Conservation (phyloP, 176 grass and related monocot genomes). For the Aegilops tauschii region DNA sequence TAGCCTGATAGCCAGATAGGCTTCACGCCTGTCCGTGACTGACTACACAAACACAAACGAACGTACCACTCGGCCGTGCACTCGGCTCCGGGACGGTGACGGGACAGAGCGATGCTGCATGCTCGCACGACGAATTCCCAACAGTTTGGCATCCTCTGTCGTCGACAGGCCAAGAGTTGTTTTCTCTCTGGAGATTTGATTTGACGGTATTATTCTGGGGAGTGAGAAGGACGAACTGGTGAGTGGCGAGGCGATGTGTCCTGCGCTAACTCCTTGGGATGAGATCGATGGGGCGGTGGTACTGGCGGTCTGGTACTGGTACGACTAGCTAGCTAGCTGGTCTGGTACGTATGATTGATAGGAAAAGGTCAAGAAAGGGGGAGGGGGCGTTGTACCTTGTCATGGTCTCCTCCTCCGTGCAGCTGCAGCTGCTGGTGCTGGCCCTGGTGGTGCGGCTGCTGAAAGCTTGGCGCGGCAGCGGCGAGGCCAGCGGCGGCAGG, state of each 20-base stretch:
- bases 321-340: neutral
- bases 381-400: slow-evolving; percentile 50
- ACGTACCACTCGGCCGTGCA: neutral
- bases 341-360: neutral
- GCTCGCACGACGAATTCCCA: neutral
- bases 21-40: neutral
- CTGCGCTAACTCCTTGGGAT: neutral
- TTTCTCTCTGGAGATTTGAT: slow-evolving; percentile 6
- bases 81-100: neutral
- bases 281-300: neutral
- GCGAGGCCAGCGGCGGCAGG: slow-evolving; percentile 17
- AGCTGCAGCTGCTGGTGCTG: slow-evolving; percentile 35
- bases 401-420: slow-evolving; percentile 45
- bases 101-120: slow-evolving; percentile 14
- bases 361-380: slow-evolving; percentile 29
- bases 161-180: neutral
- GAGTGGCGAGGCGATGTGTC: neutral
- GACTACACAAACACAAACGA: neutral
- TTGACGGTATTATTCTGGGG: slow-evolving; percentile 46
- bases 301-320: neutral
- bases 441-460: slow-evolving; percentile 3
- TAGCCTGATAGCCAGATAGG: neutral
- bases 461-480: slow-evolving; percentile 36
- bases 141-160: slow-evolving; percentile 5
- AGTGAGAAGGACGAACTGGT: neutral